Percentiles rank a stretch among this genome's conserved stretches.
These are phyloP conservation scores for Citrullus mucosospermus DNA, from an alignment of 306 rosid genomes.

Conservation along the genomic window DNA sequence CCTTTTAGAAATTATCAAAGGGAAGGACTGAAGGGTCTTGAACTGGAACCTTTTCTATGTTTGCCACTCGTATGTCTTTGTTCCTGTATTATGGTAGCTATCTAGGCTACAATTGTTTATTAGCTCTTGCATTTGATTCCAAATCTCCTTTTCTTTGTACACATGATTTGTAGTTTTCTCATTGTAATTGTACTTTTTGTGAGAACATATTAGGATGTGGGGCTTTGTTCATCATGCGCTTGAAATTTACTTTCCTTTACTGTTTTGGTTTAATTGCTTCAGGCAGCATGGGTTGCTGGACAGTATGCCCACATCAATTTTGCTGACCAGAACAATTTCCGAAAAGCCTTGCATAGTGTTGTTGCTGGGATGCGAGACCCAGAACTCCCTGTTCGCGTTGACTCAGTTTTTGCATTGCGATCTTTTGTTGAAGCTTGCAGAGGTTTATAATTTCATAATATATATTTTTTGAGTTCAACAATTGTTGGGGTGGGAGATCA, in stretches of 20 bases:
- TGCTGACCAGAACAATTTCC: constrained; percentile 77
- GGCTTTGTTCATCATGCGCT: background rate
- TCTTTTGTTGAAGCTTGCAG: constrained; percentile 89
- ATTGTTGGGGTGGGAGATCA: background rate
- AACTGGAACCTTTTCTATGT: background rate
- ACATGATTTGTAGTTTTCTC: background rate
- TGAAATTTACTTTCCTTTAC: background rate
- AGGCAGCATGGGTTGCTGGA: constrained; percentile 99
- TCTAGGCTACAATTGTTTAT: background rate
- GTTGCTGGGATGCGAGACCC: constrained; percentile 81
- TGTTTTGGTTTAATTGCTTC: constrained; percentile 10
- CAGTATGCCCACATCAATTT: constrained; percentile 81
- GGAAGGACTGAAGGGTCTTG: background rate
- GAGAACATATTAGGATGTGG: background rate
- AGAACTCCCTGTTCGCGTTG: constrained; percentile 94
- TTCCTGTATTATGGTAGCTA: background rate
- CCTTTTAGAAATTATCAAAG: background rate
- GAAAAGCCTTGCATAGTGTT: constrained; percentile 76
- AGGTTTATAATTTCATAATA: constrained; percentile 26
- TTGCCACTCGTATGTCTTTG: background rate
- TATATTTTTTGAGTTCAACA: no score
- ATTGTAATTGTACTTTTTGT: background rate
- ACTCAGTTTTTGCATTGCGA: constrained; percentile 90
- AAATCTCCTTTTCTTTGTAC: background rate
- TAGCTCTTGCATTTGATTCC: background rate